A percentile compares a stretch with the other conserved stretches of the same genome.
Evolutionary conservation across 805 yeast species (phyloP).

Genomic region (Candida glaebosa): DNA sequence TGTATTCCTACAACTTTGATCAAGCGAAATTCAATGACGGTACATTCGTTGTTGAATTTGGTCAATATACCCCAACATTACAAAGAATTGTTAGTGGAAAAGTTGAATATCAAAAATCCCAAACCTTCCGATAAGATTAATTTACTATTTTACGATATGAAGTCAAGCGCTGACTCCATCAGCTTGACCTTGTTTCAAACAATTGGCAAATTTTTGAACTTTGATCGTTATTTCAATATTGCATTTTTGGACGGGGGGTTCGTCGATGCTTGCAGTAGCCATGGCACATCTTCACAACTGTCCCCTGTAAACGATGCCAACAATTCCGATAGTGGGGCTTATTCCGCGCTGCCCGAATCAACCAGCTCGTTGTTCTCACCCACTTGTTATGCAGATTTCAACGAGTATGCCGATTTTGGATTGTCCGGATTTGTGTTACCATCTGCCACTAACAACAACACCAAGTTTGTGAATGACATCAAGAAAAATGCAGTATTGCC

Average conservation of each 20-base stretch:
- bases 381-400: conserved; percentile 6
- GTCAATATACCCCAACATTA: conserved; percentile 21
- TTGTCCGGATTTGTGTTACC: conserved; percentile 44
- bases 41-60: conserved; percentile 30
- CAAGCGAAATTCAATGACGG: conserved; percentile 33
- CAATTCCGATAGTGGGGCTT: neutral
- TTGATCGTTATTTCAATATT: conserved; percentile 1
- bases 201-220: conserved; percentile 1
- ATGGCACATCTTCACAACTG: too few relatives aligned
- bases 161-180: conserved; percentile 14
- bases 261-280: neutral
- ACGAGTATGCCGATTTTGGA: conserved; percentile 3
- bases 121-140: conserved; percentile 10
- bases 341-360: neutral
- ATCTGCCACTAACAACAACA: conserved; percentile 32
- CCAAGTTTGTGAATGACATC: conserved; percentile 33
- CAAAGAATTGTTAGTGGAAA: conserved; percentile 17
- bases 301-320: too few relatives aligned
- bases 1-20: conserved; percentile 45
- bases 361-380: neutral
- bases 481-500: conserved; percentile 23
- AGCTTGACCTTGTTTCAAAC: conserved; percentile 6
- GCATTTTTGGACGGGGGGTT: conserved; percentile 1
- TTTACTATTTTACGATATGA: conserved; percentile 33
- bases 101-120: conserved; percentile 6